Conservation (phyloP, 1,139 yeast genomes). For the Saccharomyces hybrid region DNA sequence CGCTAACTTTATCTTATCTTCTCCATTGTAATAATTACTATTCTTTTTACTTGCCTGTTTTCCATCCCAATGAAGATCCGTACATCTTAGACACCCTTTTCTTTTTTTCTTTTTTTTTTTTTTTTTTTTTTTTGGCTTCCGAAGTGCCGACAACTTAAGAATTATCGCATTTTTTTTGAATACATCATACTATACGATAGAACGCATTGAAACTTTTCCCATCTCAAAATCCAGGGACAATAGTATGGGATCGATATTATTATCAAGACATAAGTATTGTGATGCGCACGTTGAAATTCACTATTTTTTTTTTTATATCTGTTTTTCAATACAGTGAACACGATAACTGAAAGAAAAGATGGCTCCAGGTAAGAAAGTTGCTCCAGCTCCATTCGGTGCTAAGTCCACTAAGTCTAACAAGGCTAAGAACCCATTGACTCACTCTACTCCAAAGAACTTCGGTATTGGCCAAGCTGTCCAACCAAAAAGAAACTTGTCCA, state of each 20-base stretch:
- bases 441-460: slow-evolving; percentile 84
- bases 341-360: slow-evolving; percentile 17
- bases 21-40: background rate
- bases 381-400: slow-evolving; percentile 77
- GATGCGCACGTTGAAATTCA: background rate
- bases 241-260: background rate
- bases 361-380: slow-evolving; percentile 81
- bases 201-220: background rate
- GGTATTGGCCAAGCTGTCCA: slow-evolving; percentile 95
- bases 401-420: slow-evolving; percentile 39
- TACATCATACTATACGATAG: background rate
- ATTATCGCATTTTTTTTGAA: background rate
- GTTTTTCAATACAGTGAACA: background rate
- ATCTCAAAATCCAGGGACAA: background rate
- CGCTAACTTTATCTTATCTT: background rate
- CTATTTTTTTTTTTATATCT: background rate
- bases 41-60: background rate
- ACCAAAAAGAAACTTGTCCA: slow-evolving; percentile 92
- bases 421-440: slow-evolving; percentile 68
- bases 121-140: too few relatives aligned
- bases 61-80: background rate
- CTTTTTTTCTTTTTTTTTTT: background rate
- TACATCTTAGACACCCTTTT: background rate
- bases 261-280: background rate
- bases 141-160: too few relatives aligned